phyloP scores from a whole-genome alignment of 2,329 filamentous ascomycete genomes.

The Verticillium dahliae region DNA sequence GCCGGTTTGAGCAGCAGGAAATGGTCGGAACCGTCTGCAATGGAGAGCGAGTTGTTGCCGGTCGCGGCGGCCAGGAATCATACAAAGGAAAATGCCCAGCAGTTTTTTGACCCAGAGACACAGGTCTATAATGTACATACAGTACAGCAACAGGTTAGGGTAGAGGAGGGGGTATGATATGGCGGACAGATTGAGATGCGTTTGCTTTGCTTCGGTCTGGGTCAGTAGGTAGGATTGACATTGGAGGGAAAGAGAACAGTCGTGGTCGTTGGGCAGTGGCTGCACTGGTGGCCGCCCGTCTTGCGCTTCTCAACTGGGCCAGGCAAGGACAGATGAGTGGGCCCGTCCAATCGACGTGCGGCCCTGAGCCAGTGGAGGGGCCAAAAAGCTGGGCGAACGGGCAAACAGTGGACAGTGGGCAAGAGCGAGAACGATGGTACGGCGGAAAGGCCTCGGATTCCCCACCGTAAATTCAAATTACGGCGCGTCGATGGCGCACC shows the following conservation, averaged over 20 bases:
- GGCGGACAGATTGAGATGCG: background rate
- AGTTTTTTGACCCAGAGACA: background rate
- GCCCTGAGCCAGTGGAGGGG: background rate
- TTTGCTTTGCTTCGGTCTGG: background rate
- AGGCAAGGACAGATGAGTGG: background rate
- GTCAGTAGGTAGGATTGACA: background rate
- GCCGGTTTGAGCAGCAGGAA: background rate
- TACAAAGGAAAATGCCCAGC: background rate
- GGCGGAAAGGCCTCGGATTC: background rate
- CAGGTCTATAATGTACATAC: background rate
- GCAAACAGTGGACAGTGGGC: too few species aligned
- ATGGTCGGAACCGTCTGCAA: background rate
- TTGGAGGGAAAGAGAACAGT: background rate
- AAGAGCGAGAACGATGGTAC: background rate
- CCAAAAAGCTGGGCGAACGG: background rate
- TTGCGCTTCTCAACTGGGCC: background rate
- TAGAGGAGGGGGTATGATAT: background rate
- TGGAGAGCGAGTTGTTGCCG: background rate
- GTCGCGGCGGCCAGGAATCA: background rate
- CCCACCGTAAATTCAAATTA: constrained; percentile 1
- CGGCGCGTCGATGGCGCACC: background rate
- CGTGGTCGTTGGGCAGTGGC: background rate
- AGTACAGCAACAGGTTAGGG: background rate
- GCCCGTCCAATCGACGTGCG: background rate
- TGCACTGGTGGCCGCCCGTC: background rate